Evolutionary conservation across 2,329 filamentous ascomycete genomes (phyloP).

Genomic region (Aureobasidium pullulans): DNA sequence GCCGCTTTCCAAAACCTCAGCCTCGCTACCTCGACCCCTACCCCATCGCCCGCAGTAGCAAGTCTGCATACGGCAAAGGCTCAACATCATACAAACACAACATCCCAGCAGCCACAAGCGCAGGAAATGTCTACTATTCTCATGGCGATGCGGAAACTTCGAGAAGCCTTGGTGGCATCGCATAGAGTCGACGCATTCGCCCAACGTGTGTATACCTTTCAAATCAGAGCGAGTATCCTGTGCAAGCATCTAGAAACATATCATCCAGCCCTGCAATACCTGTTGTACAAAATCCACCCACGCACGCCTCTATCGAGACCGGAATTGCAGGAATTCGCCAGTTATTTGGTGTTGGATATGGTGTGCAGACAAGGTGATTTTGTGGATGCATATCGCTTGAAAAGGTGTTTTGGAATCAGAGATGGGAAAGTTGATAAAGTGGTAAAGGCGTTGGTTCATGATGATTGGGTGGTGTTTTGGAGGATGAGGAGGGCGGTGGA

Average conservation of each 20-base stretch:
- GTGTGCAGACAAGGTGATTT: slow-evolving; percentile 76
- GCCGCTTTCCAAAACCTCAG: slow-evolving; percentile 64
- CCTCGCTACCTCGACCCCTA: slow-evolving; percentile 19
- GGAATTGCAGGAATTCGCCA: slow-evolving; percentile 71
- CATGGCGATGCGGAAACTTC: slow-evolving; percentile 79
- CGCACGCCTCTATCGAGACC: slow-evolving; percentile 57
- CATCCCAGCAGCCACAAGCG: background rate
- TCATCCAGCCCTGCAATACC: slow-evolving; percentile 73
- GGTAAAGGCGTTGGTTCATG: slow-evolving; percentile 64
- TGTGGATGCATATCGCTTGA: slow-evolving; percentile 62
- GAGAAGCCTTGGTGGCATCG: slow-evolving; percentile 79
- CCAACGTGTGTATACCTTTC: slow-evolving; percentile 85
- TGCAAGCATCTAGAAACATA: slow-evolving; percentile 81
- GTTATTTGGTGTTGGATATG: slow-evolving; percentile 78
- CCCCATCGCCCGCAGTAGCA: background rate
- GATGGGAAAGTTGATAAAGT: slow-evolving; percentile 64
- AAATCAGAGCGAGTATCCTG: slow-evolving; percentile 75
- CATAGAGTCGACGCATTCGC: slow-evolving; percentile 73
- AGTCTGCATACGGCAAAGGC: slow-evolving; percentile 15
- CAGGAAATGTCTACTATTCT: slow-evolving; percentile 64
- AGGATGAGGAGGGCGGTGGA: slow-evolving; percentile 64
- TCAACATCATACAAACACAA: slow-evolving; percentile 7
- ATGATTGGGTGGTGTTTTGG: slow-evolving; percentile 78
- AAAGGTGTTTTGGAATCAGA: slow-evolving; percentile 45
- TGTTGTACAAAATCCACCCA: slow-evolving; percentile 65